Evolutionary conservation across 1,139 yeast species (phyloP).

Genomic region (Candida sp.): DNA sequence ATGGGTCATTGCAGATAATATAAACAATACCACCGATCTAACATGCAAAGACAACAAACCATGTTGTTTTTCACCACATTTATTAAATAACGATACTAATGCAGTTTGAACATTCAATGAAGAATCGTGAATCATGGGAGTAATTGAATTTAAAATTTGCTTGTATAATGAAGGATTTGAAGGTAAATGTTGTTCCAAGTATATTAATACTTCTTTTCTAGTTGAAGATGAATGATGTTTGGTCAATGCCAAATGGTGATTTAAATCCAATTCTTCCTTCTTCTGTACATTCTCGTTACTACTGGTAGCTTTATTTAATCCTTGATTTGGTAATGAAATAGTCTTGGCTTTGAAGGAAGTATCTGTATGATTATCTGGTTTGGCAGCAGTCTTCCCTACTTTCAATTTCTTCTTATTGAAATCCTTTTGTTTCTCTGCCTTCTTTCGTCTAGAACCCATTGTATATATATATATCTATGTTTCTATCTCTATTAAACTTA

Average conservation of each 20-base stretch:
- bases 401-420: slow-evolving; percentile 77
- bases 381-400: slow-evolving; percentile 81
- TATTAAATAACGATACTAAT: slow-evolving; percentile 48
- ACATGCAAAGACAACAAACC: slow-evolving; percentile 67
- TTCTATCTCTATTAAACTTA: no score
- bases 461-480: neutral
- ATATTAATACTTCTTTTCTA: slow-evolving; percentile 66
- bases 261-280: slow-evolving; percentile 38
- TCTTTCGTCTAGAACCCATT: slow-evolving; percentile 60
- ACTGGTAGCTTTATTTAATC: slow-evolving; percentile 22
- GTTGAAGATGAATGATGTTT: slow-evolving; percentile 77
- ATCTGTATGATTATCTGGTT: slow-evolving; percentile 75
- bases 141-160: slow-evolving; percentile 51
- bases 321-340: slow-evolving; percentile 60
- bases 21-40: slow-evolving; percentile 62
- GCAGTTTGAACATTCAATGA: slow-evolving; percentile 64
- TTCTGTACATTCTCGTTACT: slow-evolving; percentile 14
- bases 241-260: slow-evolving; percentile 61
- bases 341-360: slow-evolving; percentile 80
- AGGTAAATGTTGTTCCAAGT: slow-evolving; percentile 46
- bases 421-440: slow-evolving; percentile 68
- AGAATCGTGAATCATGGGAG: slow-evolving; percentile 61
- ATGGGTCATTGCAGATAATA: slow-evolving; percentile 96
- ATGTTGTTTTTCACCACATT: slow-evolving; percentile 48
- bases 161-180: slow-evolving; percentile 52